Base-by-base conservation (phyloP, 1,284 basidiomycete genomes). In the Erythrobasidium hasegawianum region DNA sequence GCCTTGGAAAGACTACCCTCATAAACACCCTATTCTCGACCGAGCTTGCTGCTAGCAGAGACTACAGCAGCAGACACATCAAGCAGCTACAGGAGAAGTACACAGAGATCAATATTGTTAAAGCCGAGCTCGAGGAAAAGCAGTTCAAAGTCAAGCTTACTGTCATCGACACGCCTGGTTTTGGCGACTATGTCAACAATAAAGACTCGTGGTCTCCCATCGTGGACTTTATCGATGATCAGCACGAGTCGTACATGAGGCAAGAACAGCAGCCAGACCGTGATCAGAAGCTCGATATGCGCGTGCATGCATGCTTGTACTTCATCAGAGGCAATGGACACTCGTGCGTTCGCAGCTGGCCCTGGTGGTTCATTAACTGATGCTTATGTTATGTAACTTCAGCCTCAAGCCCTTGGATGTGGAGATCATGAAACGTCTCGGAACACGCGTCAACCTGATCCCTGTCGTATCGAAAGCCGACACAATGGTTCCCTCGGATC, bases 171-270 rank as follows among this genome's bases (percentile, higher is more conserved):
- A 97, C 94, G 22, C 95, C 95, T 68, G 95, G 95, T n/a, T 98
- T 97, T 73, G 95, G 95, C 47, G 95, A 98, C 87, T 97, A 97
- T 76, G 93, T 98, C 81, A 97, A 98, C 87, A 98, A 98, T 85
- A 87, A 92, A 69, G 95, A 98, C 79, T 92, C 90, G 49, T 99
- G 95, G 95, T 83, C 86, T 18, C 95, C 96, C 65, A 97, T 99
- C 71, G 88, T 99, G 76, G 95, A 99, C 79, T 98, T 98, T 79
- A 92, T 98, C 75, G 96, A 99, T 78, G 96, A 98, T 82, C 95
- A 98, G 81, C 95, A 98, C 78, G 96, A 98, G 80, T 88, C 89
- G 33, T 99, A 95, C 81, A 97, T 99, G 95, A 86, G 95, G 67
- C 95, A 98, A 80, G 95, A 99, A 80, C 96, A 98, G 80, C 96